Conservation (phyloP, 208 protist genomes). For the Crithidia acanthocephali region DNA sequence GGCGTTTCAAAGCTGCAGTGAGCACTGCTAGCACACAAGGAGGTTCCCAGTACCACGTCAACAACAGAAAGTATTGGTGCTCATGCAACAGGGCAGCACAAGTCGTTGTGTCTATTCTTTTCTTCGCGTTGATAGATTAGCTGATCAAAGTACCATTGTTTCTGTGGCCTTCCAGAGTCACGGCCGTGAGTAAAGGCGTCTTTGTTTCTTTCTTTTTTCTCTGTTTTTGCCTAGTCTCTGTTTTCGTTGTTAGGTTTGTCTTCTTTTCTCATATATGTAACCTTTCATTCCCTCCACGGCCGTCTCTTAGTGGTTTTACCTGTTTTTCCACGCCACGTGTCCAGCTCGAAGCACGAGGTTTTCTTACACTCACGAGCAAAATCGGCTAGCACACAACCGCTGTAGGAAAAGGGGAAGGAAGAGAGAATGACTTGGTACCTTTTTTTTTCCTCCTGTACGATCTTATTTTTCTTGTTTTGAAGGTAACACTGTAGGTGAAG, state of each 20-base stretch:
- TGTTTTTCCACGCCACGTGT: neutral
- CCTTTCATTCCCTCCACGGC: neutral
- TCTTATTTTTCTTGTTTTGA: conserved; percentile 23
- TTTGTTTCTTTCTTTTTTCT: conserved; percentile 27
- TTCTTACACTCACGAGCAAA: too few species aligned
- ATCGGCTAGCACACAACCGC: too few species aligned
- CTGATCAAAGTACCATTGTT: conserved; percentile 1
- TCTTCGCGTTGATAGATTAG: neutral
- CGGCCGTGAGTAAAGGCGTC: neutral
- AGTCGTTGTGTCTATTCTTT: neutral
- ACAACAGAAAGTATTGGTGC: too few species aligned
- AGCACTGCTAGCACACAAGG: too few species aligned
- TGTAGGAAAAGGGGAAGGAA: neutral
- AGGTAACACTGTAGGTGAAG: conserved; percentile 6
- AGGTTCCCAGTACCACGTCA: too few species aligned
- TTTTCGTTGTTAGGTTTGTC: conserved; percentile 9
- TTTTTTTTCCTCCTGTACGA: conserved; percentile 34
- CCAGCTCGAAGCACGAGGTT: too few species aligned
- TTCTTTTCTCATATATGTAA: conserved; percentile 1
- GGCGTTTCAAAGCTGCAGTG: too few species aligned
- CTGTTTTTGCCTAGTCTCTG: too few species aligned
- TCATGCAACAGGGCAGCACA: too few species aligned
- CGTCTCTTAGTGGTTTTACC: neutral
- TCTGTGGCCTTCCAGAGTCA: neutral
- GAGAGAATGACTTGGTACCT: neutral